A percentile compares a stretch with the other conserved stretches of the same genome.
Evolutionary conservation across 169 alveolate genomes (phyloP).

Genomic region (Cyclospora cayetanensis): DNA sequence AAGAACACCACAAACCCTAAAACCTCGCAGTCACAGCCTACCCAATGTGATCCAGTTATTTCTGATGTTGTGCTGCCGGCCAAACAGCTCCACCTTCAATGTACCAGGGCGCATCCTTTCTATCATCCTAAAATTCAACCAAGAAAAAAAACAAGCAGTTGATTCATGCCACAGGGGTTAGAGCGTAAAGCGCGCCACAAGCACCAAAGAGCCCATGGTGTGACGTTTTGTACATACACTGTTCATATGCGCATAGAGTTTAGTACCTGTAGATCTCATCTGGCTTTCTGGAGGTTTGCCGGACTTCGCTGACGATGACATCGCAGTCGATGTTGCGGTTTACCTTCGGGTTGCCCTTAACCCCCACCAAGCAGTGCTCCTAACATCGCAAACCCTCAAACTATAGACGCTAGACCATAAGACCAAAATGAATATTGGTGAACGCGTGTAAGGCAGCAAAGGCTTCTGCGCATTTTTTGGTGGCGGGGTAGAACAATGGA

Average conservation of each 20-base stretch:
- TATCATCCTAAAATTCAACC: constrained; percentile 80
- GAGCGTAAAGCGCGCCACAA: not conserved
- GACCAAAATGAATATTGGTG: not conserved
- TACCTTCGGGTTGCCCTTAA: constrained; percentile 85
- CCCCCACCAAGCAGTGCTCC: constrained; percentile 78
- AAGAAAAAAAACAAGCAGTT: not conserved
- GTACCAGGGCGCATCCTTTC: constrained; percentile 94
- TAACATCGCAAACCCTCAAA: not conserved
- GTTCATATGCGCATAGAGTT: not conserved
- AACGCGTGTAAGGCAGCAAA: not conserved
- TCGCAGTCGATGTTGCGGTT: constrained; percentile 93
- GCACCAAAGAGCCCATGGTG: too few species aligned
- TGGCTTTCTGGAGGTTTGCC: constrained; percentile 96
- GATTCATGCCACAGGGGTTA: not conserved
- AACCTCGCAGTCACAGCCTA: constrained; percentile 81
- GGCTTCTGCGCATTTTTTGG: not conserved
- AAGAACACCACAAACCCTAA: constrained; percentile 55
- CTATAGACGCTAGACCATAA: not conserved
- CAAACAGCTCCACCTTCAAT: constrained; percentile 93
- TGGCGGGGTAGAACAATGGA: not conserved
- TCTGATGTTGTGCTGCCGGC: constrained; percentile 93
- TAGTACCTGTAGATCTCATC: constrained; percentile 91
- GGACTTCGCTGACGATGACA: constrained; percentile 94
- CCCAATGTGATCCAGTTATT: constrained; percentile 95
- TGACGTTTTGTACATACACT: too few species aligned